phyloP scores from a whole-genome alignment of 1,139 yeast genomes.

The Suhomyces choctaworum region DNA sequence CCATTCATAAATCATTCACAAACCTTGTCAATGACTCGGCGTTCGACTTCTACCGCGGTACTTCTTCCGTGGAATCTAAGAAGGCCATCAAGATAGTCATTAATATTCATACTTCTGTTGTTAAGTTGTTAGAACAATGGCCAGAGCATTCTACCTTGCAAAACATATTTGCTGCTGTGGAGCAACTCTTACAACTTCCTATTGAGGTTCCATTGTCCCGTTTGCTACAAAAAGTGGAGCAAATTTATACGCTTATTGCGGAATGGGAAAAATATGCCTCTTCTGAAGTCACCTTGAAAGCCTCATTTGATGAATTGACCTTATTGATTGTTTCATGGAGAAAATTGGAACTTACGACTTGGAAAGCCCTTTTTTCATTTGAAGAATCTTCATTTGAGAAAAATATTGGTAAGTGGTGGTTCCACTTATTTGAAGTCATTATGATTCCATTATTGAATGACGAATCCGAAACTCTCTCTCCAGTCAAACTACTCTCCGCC shows the following conservation, averaged over 20 bases:
- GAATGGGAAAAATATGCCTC: slow-evolving; percentile 97
- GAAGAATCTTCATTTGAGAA: slow-evolving; percentile 60
- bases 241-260: slow-evolving; percentile 71
- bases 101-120: slow-evolving; percentile 47
- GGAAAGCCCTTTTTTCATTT: slow-evolving; percentile 72
- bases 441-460: slow-evolving; percentile 47
- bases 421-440: slow-evolving; percentile 77
- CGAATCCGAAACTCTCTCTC: slow-evolving; percentile 29
- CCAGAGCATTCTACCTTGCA: slow-evolving; percentile 93
- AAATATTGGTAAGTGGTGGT: slow-evolving; percentile 84
- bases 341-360: slow-evolving; percentile 77
- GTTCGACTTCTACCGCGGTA: slow-evolving; percentile 71
- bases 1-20: slow-evolving; percentile 23
- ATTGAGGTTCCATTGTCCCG: slow-evolving; percentile 73
- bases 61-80: slow-evolving; percentile 59
- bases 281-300: slow-evolving; percentile 64
- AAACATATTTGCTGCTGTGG: slow-evolving; percentile 63
- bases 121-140: slow-evolving; percentile 67
- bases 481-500: slow-evolving; percentile 57
- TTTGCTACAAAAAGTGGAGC: slow-evolving; percentile 80
- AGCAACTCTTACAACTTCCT: slow-evolving; percentile 66
- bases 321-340: slow-evolving; percentile 86
- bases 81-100: slow-evolving; percentile 56
- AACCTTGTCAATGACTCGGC: slow-evolving; percentile 15
- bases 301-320: slow-evolving; percentile 59